These are phyloP conservation scores for Penicillium waksmanii DNA, from an alignment of 495 filamentous ascomycete species.

Conservation along the genomic window DNA sequence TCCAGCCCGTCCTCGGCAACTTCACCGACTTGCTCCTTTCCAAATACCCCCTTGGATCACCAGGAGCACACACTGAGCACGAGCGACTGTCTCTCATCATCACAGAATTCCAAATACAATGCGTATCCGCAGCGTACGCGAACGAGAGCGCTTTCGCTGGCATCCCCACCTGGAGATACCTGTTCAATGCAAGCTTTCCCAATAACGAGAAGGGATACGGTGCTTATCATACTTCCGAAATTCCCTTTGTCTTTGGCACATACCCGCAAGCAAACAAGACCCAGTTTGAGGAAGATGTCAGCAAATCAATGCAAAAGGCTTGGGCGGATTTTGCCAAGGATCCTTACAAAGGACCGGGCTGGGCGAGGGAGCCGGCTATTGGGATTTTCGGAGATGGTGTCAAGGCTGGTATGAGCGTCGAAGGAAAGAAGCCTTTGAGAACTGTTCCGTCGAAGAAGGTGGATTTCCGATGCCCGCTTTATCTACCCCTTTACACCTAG, in stretches of 20 bases:
- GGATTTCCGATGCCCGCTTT: slow-evolving; percentile 15
- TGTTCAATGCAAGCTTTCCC: slow-evolving; percentile 39
- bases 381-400: slow-evolving; percentile 24
- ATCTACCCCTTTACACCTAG: slow-evolving; percentile 1
- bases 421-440: slow-evolving; percentile 20
- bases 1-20: slow-evolving; percentile 3
- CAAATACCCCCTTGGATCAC: slow-evolving; percentile 7
- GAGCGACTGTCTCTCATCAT: slow-evolving; percentile 27
- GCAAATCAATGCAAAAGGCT: slow-evolving; percentile 29
- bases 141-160: slow-evolving; percentile 20
- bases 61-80: slow-evolving; percentile 14
- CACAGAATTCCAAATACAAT: slow-evolving; percentile 33
- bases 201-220: slow-evolving; percentile 29
- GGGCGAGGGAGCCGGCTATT: slow-evolving; percentile 16
- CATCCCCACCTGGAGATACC: slow-evolving; percentile 33
- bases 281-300: slow-evolving; percentile 24
- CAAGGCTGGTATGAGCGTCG: slow-evolving; percentile 13
- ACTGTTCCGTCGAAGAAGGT: slow-evolving; percentile 12
- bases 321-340: slow-evolving; percentile 41
- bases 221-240: slow-evolving; percentile 35
- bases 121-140: slow-evolving; percentile 24
- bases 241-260: slow-evolving; percentile 37
- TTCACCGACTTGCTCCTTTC: slow-evolving; percentile 5
- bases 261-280: slow-evolving; percentile 25
- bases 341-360: slow-evolving; percentile 30